phyloP scores from a whole-genome alignment of 2,329 filamentous ascomycete genomes.

The Coleophoma cylindrospora region DNA sequence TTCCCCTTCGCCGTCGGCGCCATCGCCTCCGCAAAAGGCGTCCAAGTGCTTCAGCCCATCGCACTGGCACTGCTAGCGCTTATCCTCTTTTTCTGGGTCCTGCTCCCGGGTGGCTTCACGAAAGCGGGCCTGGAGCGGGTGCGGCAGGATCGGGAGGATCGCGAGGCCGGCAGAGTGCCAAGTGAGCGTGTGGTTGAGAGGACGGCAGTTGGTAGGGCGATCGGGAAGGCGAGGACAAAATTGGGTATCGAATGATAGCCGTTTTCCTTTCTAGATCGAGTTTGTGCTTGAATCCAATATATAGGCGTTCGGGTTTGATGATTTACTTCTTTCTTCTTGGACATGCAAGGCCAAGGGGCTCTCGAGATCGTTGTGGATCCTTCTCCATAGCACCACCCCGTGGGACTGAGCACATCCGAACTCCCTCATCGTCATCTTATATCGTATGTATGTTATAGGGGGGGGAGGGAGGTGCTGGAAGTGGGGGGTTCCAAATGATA shows the following conservation, averaged over 20 bases:
- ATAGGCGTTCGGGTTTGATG: too few species aligned
- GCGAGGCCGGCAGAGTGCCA: neutral
- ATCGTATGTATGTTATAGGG: too few species aligned
- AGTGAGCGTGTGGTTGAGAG: neutral
- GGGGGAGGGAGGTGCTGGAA: too few species aligned
- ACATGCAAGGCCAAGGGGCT: too few species aligned
- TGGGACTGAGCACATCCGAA: too few species aligned
- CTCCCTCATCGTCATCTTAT: too few species aligned
- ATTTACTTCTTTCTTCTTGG: too few species aligned
- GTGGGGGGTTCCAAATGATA: too few species aligned
- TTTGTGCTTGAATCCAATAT: too few species aligned
- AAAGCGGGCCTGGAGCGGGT: constrained; percentile 15
- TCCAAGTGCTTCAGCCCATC: constrained; percentile 52
- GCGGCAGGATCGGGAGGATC: constrained; percentile 6
- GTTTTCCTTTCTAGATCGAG: too few species aligned
- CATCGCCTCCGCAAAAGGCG: constrained; percentile 54
- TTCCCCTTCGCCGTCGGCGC: constrained; percentile 64
- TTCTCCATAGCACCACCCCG: too few species aligned
- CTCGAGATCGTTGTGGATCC: too few species aligned
- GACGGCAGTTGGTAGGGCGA: neutral
- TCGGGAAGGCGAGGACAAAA: constrained; percentile 4
- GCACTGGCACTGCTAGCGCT: constrained; percentile 43
- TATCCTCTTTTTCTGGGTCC: constrained; percentile 41
- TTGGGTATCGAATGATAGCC: neutral
- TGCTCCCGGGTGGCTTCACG: constrained; percentile 27